Conservation (phyloP, 2,329 filamentous ascomycete species). For the Waltergamsia citrina region DNA sequence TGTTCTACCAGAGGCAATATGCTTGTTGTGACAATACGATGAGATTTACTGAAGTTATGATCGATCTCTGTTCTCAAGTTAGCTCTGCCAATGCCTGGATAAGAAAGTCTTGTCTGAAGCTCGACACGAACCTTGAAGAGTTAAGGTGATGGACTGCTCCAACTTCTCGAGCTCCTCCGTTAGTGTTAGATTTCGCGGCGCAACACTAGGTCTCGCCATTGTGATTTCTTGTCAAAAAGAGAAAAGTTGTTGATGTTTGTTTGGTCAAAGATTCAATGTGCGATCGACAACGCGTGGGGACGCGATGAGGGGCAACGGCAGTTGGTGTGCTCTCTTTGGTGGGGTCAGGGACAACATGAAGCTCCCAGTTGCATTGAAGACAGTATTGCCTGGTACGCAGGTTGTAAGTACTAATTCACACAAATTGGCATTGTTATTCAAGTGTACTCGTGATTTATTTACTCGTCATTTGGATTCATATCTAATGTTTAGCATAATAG, state of each 20-base stretch:
- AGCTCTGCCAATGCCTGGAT: not conserved
- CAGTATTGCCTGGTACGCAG: not conserved
- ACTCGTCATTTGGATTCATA: not conserved
- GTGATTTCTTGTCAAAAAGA: conserved; percentile 3
- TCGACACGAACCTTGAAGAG: conserved; percentile 63
- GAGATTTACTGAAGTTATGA: conserved; percentile 93
- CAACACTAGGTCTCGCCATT: conserved; percentile 40
- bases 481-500: conserved; percentile 41
- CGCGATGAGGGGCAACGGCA: conserved; percentile 21
- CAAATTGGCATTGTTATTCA: too few relatives aligned
- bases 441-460: too few relatives aligned
- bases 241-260: conserved; percentile 19
- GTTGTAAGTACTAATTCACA: not conserved
- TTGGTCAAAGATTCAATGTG: not conserved
- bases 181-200: conserved; percentile 57
- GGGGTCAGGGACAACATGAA: conserved; percentile 1
- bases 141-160: conserved; percentile 94
- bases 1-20: conserved; percentile 91
- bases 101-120: not conserved
- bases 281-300: conserved; percentile 12
- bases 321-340: not conserved
- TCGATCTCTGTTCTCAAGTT: conserved; percentile 71
- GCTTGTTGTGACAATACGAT: conserved; percentile 88
- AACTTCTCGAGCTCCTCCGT: conserved; percentile 94
- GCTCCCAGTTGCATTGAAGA: not conserved